Evolutionary conservation across 2,329 filamentous ascomycete species (phyloP).

Genomic region (Trichoderma breve): DNA sequence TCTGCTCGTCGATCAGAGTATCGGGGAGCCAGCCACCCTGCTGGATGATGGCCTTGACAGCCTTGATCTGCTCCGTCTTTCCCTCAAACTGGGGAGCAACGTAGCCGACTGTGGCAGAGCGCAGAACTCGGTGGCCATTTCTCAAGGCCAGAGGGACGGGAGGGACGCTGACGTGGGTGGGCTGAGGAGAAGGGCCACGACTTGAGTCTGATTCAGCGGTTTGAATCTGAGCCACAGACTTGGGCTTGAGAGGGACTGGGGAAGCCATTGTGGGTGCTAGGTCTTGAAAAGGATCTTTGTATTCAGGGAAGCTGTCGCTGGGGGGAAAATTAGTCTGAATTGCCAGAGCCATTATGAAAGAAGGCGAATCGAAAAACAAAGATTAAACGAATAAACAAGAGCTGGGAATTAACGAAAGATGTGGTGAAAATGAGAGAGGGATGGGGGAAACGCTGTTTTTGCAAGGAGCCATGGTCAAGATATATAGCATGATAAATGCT

Average conservation of each 20-base stretch:
- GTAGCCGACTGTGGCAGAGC: slow-evolving; percentile 90
- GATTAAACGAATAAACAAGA: not conserved
- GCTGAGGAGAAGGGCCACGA: slow-evolving; percentile 80
- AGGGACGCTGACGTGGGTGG: slow-evolving; percentile 77
- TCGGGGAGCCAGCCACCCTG: slow-evolving; percentile 83
- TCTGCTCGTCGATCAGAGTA: slow-evolving; percentile 79
- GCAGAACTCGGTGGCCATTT: slow-evolving; percentile 71
- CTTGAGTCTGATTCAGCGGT: slow-evolving; percentile 41
- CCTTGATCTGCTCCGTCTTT: slow-evolving; percentile 85
- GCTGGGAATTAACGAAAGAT: not conserved
- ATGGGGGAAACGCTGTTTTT: not conserved
- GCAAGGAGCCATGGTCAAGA: not conserved
- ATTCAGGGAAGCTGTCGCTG: slow-evolving; percentile 46
- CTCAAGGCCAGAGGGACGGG: slow-evolving; percentile 47
- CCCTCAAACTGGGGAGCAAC: slow-evolving; percentile 91
- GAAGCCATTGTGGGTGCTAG: slow-evolving; percentile 31
- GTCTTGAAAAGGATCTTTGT: slow-evolving; percentile 41
- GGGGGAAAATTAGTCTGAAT: slow-evolving; percentile 38
- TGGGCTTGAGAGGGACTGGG: slow-evolving; percentile 35
- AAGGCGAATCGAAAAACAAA: not conserved
- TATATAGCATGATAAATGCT: not conserved
- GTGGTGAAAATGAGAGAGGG: not conserved
- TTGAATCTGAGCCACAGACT: slow-evolving; percentile 43
- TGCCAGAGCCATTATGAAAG: slow-evolving; percentile 8
- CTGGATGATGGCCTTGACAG: slow-evolving; percentile 80